Evolutionary conservation across 2,329 filamentous ascomycete genomes (phyloP).

Genomic region (Calonectria leucothoes): DNA sequence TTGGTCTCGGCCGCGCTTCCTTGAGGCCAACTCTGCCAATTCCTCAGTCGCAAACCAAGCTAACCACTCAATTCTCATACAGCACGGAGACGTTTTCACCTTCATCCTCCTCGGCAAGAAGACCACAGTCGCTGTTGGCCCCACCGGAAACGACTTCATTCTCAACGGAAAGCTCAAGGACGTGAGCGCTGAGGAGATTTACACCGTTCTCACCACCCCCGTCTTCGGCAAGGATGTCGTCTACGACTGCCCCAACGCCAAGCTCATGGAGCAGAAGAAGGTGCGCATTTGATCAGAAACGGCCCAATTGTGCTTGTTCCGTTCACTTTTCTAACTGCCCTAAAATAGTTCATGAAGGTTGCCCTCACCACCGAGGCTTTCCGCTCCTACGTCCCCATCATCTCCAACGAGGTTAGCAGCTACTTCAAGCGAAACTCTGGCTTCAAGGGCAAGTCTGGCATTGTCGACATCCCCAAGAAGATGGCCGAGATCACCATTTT

Average conservation of each 20-base stretch:
- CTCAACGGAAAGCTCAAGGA: slow-evolving; percentile 92
- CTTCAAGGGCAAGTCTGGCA: slow-evolving; percentile 77
- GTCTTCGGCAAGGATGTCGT: slow-evolving; percentile 88
- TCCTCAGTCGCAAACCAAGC: slow-evolving; percentile 1
- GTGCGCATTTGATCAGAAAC: slow-evolving; percentile 55
- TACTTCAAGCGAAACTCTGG: slow-evolving; percentile 76
- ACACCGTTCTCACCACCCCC: slow-evolving; percentile 78
- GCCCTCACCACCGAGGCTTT: slow-evolving; percentile 82
- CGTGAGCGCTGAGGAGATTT: slow-evolving; percentile 91
- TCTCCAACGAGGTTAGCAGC: slow-evolving; percentile 77
- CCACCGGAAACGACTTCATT: slow-evolving; percentile 89
- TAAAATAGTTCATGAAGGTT: slow-evolving; percentile 78
- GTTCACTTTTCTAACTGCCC: slow-evolving; percentile 29
- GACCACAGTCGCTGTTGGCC: slow-evolving; percentile 86
- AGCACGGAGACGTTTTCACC: slow-evolving; percentile 91
- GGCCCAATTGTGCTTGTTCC: neutral
- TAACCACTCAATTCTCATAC: slow-evolving; percentile 63
- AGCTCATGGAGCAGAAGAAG: slow-evolving; percentile 97
- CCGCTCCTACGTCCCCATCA: slow-evolving; percentile 80
- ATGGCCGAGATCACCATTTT: slow-evolving; percentile 93
- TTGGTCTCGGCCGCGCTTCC: neutral
- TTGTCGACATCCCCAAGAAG: slow-evolving; percentile 77
- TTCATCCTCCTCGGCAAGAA: slow-evolving; percentile 90
- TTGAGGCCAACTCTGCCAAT: neutral
- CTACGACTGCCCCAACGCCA: slow-evolving; percentile 90